phyloP scores from a whole-genome alignment of 768 basidiomycete genomes.

The Auricularia heimuer region DNA sequence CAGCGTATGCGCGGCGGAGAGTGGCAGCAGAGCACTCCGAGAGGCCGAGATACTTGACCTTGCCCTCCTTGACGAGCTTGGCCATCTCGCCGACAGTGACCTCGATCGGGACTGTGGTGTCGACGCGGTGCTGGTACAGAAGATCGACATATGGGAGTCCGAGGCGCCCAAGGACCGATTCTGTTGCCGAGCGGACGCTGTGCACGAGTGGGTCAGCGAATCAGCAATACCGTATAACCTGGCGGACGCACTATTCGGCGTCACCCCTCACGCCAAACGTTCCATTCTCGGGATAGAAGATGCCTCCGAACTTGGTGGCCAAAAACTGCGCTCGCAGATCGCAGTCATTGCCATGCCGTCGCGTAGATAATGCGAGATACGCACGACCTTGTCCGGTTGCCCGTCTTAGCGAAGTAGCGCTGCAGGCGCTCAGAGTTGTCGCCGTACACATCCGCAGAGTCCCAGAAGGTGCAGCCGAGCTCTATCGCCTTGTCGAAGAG shows the following conservation, averaged over 20 bases:
- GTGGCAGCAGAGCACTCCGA: slow-evolving; percentile 40
- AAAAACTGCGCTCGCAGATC: neutral
- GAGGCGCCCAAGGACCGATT: neutral
- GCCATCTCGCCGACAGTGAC: slow-evolving; percentile 39
- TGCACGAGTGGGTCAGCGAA: neutral
- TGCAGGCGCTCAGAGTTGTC: slow-evolving; percentile 5
- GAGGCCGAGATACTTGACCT: slow-evolving; percentile 42
- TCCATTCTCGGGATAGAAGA: neutral
- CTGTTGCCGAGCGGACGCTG: neutral
- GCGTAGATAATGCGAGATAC: neutral
- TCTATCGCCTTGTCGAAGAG: slow-evolving; percentile 1
- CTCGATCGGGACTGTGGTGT: slow-evolving; percentile 24
- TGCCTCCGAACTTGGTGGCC: slow-evolving; percentile 3
- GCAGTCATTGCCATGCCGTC: neutral
- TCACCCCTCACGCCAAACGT: neutral
- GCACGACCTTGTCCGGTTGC: neutral
- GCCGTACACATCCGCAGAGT: slow-evolving; percentile 2
- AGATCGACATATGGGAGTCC: slow-evolving; percentile 16
- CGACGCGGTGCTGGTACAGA: slow-evolving; percentile 25
- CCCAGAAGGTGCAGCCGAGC: slow-evolving; percentile 5
- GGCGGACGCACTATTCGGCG: neutral
- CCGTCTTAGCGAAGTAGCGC: neutral
- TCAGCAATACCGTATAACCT: neutral
- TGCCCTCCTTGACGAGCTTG: slow-evolving; percentile 44
- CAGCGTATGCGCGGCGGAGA: slow-evolving; percentile 39